Conservation (phyloP, 73 alveolate species). For the Chromera velia region DNA sequence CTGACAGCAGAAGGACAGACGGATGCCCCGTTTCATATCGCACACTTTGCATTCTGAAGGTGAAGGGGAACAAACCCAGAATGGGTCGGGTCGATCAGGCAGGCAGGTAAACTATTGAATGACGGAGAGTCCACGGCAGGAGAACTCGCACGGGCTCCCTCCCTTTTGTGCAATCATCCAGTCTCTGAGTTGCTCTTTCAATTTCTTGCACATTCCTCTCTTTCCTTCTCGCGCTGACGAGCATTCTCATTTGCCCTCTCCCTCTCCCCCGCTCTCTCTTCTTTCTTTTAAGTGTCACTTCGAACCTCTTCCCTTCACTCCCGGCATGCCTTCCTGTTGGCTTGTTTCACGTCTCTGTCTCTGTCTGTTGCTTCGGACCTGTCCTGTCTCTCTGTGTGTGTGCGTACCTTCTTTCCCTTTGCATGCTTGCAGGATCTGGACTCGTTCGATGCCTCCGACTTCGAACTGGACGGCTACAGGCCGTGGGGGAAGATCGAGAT, state of each 20-base stretch:
- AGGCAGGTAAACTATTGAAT: not conserved
- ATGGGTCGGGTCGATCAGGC: not conserved
- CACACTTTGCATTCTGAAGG: not conserved
- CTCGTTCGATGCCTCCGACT: conserved; percentile 48
- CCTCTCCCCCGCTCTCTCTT: no score
- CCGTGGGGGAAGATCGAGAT: conserved; percentile 55
- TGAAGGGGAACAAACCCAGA: not conserved
- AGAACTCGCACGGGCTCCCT: no score
- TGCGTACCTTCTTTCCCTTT: not conserved
- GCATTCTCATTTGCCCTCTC: no score
- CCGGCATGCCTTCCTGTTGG: no score
- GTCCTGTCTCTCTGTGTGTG: not conserved
- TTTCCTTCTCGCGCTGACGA: no score
- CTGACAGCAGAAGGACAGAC: conserved; percentile 46
- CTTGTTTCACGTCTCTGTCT: no score
- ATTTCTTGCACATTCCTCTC: no score
- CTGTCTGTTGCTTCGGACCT: not conserved
- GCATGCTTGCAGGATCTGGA: conserved; percentile 40
- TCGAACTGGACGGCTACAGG: conserved; percentile 56
- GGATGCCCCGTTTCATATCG: conserved; percentile 39
- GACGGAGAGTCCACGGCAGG: not conserved
- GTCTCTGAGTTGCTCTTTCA: no score
- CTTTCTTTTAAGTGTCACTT: no score
- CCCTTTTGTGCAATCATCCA: no score
- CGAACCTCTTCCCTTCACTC: no score